These are phyloP conservation scores for Evernia prunastri DNA, from an alignment of 495 filamentous ascomycete species.

Conservation along the genomic window DNA sequence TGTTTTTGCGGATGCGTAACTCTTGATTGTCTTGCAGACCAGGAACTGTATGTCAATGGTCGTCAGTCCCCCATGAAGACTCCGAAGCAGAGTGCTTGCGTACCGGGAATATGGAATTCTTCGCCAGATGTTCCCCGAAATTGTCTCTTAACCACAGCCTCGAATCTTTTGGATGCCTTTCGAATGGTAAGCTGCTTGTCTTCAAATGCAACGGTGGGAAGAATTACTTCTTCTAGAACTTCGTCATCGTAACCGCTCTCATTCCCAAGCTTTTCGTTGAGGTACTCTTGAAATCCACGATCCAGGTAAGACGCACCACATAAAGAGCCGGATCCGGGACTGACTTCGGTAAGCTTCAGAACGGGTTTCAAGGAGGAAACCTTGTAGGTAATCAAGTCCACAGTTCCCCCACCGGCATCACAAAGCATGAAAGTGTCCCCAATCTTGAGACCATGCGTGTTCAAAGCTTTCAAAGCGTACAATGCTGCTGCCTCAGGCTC, in stretches of 20 bases:
- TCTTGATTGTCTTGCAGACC: conserved; percentile 35
- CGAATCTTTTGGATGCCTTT: conserved; percentile 23
- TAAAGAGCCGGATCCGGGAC: conserved; percentile 56
- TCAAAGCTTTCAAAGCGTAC: conserved; percentile 60
- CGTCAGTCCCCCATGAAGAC: background rate
- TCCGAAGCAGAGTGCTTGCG: background rate
- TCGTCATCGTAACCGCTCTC: conserved; percentile 47
- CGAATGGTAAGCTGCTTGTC: background rate
- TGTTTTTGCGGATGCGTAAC: conserved; percentile 51
- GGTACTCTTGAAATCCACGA: conserved; percentile 59
- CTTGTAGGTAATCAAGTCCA: conserved; percentile 55
- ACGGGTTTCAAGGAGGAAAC: conserved; percentile 31
- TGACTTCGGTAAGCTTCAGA: conserved; percentile 56
- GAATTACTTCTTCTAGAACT: conserved; percentile 47
- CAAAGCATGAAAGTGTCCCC: conserved; percentile 70
- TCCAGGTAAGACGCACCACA: conserved; percentile 69
- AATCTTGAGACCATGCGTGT: conserved; percentile 55
- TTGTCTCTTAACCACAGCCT: conserved; percentile 19
- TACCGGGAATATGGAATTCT: conserved; percentile 24
- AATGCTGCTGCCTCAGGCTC: conserved; percentile 74
- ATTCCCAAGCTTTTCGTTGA: conserved; percentile 57
- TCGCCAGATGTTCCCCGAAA: conserved; percentile 21
- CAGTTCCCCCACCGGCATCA: conserved; percentile 74
- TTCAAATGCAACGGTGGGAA: background rate
- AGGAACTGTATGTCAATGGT: conserved; percentile 12